Conservation (phyloP, 2,329 filamentous ascomycete genomes). For the Monosporascus sp. region DNA sequence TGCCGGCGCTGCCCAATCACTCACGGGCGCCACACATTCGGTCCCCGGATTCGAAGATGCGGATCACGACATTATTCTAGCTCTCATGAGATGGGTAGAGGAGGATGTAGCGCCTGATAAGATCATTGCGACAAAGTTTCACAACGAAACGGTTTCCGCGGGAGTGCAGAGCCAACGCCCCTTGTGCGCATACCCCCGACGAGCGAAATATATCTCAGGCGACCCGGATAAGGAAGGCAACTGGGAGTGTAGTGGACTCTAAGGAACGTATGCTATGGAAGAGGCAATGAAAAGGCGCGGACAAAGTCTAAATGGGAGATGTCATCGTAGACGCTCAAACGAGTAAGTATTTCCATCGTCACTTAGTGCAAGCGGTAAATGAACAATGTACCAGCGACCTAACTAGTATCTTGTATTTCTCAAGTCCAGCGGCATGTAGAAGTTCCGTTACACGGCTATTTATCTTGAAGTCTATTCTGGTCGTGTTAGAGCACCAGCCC, state of each 20-base stretch:
- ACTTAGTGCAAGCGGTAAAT: no score
- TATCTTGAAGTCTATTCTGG: no score
- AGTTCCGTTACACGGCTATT: no score
- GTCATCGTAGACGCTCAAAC: no score
- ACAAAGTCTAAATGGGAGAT: no score
- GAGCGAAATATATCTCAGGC: constrained; percentile 20
- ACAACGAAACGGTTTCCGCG: constrained; percentile 14
- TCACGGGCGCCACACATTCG: constrained; percentile 22
- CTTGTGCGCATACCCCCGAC: constrained; percentile 23
- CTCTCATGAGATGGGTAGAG: constrained; percentile 34
- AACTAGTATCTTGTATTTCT: no score
- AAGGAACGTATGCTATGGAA: neutral
- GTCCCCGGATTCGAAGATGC: constrained; percentile 31
- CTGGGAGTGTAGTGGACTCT: constrained; percentile 16
- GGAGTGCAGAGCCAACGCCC: constrained; percentile 22
- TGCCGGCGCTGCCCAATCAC: constrained; percentile 22
- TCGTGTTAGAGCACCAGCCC: no score
- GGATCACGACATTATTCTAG: constrained; percentile 30
- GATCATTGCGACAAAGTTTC: constrained; percentile 25
- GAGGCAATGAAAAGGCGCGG: no score
- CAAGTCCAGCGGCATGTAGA: no score
- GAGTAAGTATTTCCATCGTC: no score
- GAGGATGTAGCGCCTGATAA: constrained; percentile 19
- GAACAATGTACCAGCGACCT: no score
- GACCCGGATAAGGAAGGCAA: constrained; percentile 15